These are phyloP conservation scores for Lentithecium fluviatile DNA, from an alignment of 495 filamentous ascomycete species.

Conservation along the genomic window DNA sequence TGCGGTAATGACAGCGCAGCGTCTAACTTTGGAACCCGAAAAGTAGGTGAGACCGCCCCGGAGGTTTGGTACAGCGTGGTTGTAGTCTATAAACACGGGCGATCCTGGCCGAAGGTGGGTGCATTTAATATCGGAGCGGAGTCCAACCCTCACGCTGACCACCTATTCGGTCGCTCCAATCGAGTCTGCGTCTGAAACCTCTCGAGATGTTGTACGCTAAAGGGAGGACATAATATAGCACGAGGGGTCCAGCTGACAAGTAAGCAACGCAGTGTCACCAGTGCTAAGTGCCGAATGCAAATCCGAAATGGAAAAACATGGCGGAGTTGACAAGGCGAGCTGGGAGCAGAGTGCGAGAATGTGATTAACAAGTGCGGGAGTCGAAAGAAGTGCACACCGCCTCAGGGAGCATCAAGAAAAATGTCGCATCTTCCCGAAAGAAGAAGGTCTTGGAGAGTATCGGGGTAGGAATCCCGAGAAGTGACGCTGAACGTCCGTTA, in stretches of 20 bases:
- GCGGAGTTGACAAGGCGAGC: background rate
- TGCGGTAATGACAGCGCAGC: background rate
- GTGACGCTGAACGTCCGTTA: background rate
- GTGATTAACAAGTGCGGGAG: background rate
- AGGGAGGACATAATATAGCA: background rate
- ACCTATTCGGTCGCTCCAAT: constrained; percentile 2
- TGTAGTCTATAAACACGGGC: background rate
- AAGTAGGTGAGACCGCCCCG: background rate
- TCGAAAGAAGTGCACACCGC: background rate
- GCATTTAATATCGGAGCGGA: constrained; percentile 17
- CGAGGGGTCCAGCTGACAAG: constrained; percentile 14
- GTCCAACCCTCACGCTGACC: constrained; percentile 15
- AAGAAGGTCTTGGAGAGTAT: background rate
- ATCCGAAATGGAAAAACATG: background rate
- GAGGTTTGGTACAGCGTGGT: background rate
- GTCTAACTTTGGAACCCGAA: background rate
- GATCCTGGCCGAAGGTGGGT: background rate
- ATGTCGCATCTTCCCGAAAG: background rate
- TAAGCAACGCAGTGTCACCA: constrained; percentile 19
- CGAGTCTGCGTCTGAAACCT: constrained; percentile 1
- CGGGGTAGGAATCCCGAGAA: background rate
- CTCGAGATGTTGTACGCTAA: background rate
- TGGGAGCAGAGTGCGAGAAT: background rate
- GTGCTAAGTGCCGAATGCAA: background rate
- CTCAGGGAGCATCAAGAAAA: background rate